Percentiles rank a stretch among this genome's conserved stretches.
These are phyloP conservation scores for Elongisporangium senticosum DNA, from an alignment of 352 stramenopile genomes.

Conservation along the genomic window DNA sequence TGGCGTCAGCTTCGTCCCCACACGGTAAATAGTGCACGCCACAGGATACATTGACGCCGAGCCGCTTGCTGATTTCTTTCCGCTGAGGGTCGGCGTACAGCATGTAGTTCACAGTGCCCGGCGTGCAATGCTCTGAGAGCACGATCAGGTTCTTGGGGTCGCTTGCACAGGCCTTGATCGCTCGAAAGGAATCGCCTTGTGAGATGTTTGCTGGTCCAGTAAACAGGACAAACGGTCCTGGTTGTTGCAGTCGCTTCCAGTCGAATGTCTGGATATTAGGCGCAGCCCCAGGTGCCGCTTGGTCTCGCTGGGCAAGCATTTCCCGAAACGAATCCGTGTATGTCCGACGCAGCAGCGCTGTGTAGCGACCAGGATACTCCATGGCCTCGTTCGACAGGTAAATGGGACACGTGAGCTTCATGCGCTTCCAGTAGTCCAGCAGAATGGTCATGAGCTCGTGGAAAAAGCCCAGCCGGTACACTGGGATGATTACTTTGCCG, in stretches of 20 bases:
- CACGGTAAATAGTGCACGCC: slow-evolving; percentile 84
- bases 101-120: slow-evolving; percentile 76
- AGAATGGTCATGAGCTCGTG: slow-evolving; percentile 75
- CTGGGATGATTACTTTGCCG: slow-evolving; percentile 81
- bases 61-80: slow-evolving; percentile 58
- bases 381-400: slow-evolving; percentile 61
- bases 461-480: slow-evolving; percentile 75
- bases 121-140: slow-evolving; percentile 77
- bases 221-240: slow-evolving; percentile 73
- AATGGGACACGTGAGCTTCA: slow-evolving; percentile 49
- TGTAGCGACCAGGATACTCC: slow-evolving; percentile 47
- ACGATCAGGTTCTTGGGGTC: slow-evolving; percentile 83
- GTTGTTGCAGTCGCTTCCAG: slow-evolving; percentile 59
- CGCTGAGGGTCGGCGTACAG: slow-evolving; percentile 74
- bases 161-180: slow-evolving; percentile 49
- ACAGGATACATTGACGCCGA: slow-evolving; percentile 64
- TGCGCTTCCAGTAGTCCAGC: slow-evolving; percentile 64
- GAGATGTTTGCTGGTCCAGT: slow-evolving; percentile 71
- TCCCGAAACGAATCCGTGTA: slow-evolving; percentile 44
- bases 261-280: slow-evolving; percentile 46
- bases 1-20: slow-evolving; percentile 78
- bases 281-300: neutral
- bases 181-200: slow-evolving; percentile 60
- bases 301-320: slow-evolving; percentile 21
- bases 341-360: slow-evolving; percentile 53